Percentiles rank a stretch among this genome's conserved stretches.
phyloP scores from a whole-genome alignment of 495 filamentous ascomycete genomes.

The Astrothelium macrocarpum region DNA sequence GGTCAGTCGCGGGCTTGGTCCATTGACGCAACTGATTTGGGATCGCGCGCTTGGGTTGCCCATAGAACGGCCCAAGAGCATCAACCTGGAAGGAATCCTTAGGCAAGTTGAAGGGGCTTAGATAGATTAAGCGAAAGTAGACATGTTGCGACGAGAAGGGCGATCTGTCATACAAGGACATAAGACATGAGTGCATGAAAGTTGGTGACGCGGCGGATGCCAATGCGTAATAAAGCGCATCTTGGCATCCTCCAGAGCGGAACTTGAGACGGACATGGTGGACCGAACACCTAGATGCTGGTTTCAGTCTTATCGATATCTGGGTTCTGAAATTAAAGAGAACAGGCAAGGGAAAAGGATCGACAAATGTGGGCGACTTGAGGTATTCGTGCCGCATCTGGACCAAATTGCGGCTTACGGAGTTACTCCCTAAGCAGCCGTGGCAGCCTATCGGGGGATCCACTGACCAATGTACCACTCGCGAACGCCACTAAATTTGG shows the following conservation, averaged over 20 bases:
- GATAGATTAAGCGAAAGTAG: neutral
- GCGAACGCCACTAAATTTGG: too few species aligned
- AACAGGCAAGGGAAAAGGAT: neutral
- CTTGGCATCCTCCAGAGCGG: neutral
- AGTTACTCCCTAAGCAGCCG: neutral
- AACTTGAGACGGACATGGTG: neutral
- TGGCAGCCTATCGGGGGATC: neutral
- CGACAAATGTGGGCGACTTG: neutral
- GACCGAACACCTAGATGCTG: neutral
- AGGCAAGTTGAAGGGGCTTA: slow-evolving; percentile 34
- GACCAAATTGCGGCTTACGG: neutral
- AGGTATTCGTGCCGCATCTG: neutral
- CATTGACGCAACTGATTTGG: slow-evolving; percentile 91
- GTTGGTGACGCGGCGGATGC: neutral
- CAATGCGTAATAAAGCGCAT: neutral
- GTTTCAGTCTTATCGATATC: neutral
- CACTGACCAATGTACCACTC: too few species aligned
- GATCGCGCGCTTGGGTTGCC: slow-evolving; percentile 87
- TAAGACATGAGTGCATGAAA: neutral
- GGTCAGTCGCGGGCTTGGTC: slow-evolving; percentile 82
- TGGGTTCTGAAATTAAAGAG: neutral
- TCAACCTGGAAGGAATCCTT: slow-evolving; percentile 76
- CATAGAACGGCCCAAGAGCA: slow-evolving; percentile 98
- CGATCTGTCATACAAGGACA: neutral
- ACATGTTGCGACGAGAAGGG: neutral